These are phyloP conservation scores for Cnidoscolus chayamansa DNA, from an alignment of 441 rosid species.

Conservation along the genomic window DNA sequence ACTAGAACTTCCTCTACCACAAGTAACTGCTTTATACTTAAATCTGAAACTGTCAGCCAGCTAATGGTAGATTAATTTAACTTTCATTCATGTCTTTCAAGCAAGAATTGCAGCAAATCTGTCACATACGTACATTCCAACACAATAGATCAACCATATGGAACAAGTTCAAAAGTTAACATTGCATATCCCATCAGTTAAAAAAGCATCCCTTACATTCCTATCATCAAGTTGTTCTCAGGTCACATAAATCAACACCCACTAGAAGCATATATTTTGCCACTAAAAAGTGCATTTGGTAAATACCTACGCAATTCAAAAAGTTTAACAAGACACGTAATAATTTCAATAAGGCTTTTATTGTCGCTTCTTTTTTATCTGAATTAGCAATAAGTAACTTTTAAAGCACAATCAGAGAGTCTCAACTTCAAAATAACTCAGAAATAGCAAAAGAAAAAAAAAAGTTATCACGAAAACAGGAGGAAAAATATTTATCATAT, in stretches of 20 bases:
- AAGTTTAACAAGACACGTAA: neutral
- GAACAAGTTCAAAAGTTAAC: neutral
- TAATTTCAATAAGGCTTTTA: neutral
- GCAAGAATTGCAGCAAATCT: neutral
- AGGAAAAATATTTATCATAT: neutral
- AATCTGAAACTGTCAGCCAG: too few species aligned
- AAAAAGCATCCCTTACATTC: neutral
- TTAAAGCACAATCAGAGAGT: neutral
- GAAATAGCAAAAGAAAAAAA: neutral
- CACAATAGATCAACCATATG: neutral
- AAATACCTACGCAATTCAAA: neutral
- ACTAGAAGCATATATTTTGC: neutral
- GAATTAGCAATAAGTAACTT: neutral
- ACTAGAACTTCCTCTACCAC: neutral
- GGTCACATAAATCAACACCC: neutral
- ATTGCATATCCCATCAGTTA: neutral
- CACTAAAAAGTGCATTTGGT: neutral
- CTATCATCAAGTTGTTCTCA: constrained; percentile 6
- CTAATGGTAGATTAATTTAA: too few species aligned
- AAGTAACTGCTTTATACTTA: neutral
- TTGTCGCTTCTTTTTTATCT: neutral
- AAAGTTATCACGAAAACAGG: neutral
- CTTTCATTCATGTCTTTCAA: neutral
- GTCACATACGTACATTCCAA: neutral
- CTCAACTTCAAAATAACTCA: neutral